Percentiles rank a stretch among this genome's conserved stretches.
Conservation (phyloP, 352 stramenopile genomes). For the Phytophthora tentaculata region DNA sequence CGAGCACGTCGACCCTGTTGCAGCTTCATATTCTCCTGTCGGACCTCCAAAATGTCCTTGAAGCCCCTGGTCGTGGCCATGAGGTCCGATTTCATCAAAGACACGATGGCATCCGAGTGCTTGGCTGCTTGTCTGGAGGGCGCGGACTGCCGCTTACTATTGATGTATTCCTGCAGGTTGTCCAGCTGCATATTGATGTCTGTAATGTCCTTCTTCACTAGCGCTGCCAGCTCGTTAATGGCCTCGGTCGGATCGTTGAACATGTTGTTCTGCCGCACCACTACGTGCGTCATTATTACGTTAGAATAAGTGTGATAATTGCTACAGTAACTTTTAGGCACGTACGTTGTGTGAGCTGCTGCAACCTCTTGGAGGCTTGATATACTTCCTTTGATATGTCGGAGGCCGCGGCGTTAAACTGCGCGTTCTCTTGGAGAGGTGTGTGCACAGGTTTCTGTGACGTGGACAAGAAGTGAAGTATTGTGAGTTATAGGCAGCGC, state of each 20-base stretch:
- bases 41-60: slow-evolving; percentile 86
- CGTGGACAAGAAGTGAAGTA: neutral
- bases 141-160: slow-evolving; percentile 64
- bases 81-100: slow-evolving; percentile 85
- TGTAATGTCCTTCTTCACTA: slow-evolving; percentile 90
- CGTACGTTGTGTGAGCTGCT: slow-evolving; percentile 81
- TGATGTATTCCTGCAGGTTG: slow-evolving; percentile 83
- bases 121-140: slow-evolving; percentile 75
- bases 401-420: slow-evolving; percentile 82
- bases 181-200: slow-evolving; percentile 88
- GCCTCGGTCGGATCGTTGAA: slow-evolving; percentile 87
- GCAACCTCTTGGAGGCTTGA: slow-evolving; percentile 78
- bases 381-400: slow-evolving; percentile 87
- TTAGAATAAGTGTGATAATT: neutral
- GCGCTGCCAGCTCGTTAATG: slow-evolving; percentile 82
- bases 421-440: slow-evolving; percentile 70
- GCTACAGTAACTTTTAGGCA: slow-evolving; percentile 10
- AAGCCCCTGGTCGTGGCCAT: slow-evolving; percentile 83
- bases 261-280: slow-evolving; percentile 90
- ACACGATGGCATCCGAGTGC: slow-evolving; percentile 85
- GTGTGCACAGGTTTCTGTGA: slow-evolving; percentile 50
- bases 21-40: slow-evolving; percentile 90
- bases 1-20: slow-evolving; percentile 79
- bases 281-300: slow-evolving; percentile 34
- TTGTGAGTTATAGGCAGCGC: slow-evolving; percentile 8